Percentiles rank a stretch among this genome's conserved stretches.
Conservation (phyloP, 176 grass and related monocot species). For the maize (Zea mays) region DNA sequence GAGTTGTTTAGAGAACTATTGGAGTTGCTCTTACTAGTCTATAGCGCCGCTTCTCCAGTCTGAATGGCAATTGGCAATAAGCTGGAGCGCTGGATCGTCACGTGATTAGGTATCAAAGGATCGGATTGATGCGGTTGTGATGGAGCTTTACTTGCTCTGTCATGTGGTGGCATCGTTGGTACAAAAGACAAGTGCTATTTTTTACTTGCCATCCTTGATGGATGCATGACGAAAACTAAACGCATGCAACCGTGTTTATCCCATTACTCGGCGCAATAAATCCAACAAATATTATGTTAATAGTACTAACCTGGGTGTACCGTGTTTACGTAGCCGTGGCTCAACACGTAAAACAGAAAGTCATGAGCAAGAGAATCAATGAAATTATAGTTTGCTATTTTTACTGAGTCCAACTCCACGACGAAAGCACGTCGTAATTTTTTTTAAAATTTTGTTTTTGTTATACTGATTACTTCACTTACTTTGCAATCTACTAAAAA, state of each 20-base stretch:
- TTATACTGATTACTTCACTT: too few species aligned
- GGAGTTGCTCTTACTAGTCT: too few species aligned
- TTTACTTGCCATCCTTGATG: background rate
- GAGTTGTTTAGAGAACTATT: too few species aligned
- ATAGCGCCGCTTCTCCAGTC: background rate
- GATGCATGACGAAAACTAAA: too few species aligned
- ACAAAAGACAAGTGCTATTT: background rate
- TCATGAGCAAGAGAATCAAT: too few species aligned
- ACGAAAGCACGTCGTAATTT: too few species aligned
- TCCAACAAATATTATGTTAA: background rate
- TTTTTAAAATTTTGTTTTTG: too few species aligned
- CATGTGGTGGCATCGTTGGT: background rate
- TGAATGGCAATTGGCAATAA: background rate
- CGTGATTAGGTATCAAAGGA: background rate
- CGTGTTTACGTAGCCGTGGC: too few species aligned
- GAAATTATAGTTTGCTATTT: background rate
- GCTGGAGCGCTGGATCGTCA: background rate
- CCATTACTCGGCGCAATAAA: background rate
- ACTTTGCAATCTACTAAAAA: too few species aligned
- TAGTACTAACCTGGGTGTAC: background rate
- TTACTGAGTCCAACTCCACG: too few species aligned
- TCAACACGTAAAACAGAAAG: too few species aligned
- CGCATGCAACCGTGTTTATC: too few species aligned
- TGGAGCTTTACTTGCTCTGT: background rate
- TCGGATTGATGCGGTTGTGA: background rate